phyloP scores from a whole-genome alignment of 306 rosid genomes.

The Cicer cuneatum region DNA sequence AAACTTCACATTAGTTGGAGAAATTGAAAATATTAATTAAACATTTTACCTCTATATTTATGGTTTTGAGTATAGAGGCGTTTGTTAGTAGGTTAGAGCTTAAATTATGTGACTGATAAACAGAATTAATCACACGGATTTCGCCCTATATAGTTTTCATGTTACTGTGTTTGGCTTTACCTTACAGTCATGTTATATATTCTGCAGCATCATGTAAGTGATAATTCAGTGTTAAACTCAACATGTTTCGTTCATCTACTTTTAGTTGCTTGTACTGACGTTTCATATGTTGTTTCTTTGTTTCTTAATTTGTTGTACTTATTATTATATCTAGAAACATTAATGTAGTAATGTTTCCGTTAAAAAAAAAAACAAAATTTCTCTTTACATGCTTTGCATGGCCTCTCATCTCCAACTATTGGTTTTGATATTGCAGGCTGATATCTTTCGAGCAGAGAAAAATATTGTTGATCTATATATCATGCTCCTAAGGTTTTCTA shows the following conservation, averaged over 20 bases:
- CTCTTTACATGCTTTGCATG: constrained; percentile 29
- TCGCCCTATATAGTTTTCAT: constrained; percentile 7
- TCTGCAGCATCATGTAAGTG: neutral
- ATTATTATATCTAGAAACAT: constrained; percentile 1
- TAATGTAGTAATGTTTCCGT: neutral
- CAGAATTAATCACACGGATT: neutral
- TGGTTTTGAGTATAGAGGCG: constrained; percentile 5
- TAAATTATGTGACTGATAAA: neutral
- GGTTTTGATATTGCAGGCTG: constrained; percentile 68
- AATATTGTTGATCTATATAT: constrained; percentile 82
- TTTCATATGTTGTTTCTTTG: constrained; percentile 4
- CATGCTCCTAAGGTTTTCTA: constrained; percentile 89
- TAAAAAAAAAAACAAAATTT: neutral
- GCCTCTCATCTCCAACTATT: constrained; percentile 25
- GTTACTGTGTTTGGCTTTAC: neutral
- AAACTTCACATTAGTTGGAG: constrained; percentile 17
- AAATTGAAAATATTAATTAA: neutral
- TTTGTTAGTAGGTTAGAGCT: neutral
- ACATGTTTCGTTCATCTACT: constrained; percentile 3
- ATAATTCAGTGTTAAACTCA: constrained; percentile 4
- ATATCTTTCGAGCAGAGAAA: constrained; percentile 85
- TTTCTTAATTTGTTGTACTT: constrained; percentile 29
- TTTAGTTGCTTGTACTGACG: constrained; percentile 2
- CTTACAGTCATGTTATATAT: neutral
- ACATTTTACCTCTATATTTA: constrained; percentile 6